Base-by-base conservation (phyloP, 208 protist genomes). In the Trypanosoma scelopori region DNA sequence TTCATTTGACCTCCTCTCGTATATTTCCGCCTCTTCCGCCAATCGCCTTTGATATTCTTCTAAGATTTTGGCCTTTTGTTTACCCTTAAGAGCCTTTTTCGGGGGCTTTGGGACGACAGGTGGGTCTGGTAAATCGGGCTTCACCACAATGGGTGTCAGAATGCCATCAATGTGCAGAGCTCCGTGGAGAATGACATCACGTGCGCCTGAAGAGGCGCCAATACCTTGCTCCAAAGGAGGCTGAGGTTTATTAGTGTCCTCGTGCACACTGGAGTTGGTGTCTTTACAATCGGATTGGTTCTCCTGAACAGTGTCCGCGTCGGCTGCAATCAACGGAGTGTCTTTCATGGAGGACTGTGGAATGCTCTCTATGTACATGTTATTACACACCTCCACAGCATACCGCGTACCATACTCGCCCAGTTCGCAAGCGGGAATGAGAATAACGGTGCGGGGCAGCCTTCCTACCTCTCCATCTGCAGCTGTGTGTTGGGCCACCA, bases 81-180 rank as follows among this genome's bases (percentile, higher is more conserved):
- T 85, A 32, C 74, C 51, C 42, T 81, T 82, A 1, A 3, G 41
- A 47, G 64, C 59, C 20, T 55, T 69, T 27, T 48, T 53, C 48
- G 69, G 76, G 13, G 45, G 51, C 20, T 75, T 42, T 56, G 57
- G 60, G 41, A 69, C 65, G n/a, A 52, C 67, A 32, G 65, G 63
- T 32, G 62, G 77, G 28, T 71, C 48, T 4, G 82, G 85, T 50
- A 91, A 55, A 42, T 78, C 57, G 16, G 87, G 87, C 25, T 87
- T 73, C 60, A 94, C 78, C 12, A 94, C 80, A 41, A 94, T 81
- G 25, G 76, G 84, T 7, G 87, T 83, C 15, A 81, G 45, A 27
- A 85, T 69, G 18, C 87, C 87, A 15, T 80, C 69, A 35, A 94
- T 75, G 23, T 74, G 77, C 39, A 88, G 61, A 16, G 43, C 55